phyloP scores from a whole-genome alignment of 1,284 basidiomycete species.

The Ceratobasidium sp. region DNA sequence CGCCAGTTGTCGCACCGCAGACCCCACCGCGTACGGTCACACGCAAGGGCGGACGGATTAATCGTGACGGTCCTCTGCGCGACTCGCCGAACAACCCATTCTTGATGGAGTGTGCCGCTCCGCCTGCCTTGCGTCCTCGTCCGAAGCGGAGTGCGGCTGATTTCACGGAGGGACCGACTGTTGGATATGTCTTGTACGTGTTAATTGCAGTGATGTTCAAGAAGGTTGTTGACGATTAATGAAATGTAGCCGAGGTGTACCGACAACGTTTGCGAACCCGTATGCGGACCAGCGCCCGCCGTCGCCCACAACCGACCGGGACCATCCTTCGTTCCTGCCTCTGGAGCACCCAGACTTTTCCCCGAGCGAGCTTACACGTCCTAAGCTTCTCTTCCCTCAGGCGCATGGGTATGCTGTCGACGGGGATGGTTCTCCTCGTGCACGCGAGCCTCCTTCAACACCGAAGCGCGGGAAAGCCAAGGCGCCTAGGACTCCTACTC shows the following conservation, averaged over 20 bases:
- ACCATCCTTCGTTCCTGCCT: conserved; percentile 43
- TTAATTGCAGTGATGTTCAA: no score
- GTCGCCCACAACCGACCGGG: conserved; percentile 19
- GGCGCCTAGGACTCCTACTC: conserved; percentile 9
- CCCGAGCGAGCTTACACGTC: conserved; percentile 40
- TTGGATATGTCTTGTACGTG: conserved; percentile 47
- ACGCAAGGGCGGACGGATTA: conserved; percentile 2
- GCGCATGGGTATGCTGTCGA: conserved; percentile 24
- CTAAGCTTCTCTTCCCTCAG: conserved; percentile 43
- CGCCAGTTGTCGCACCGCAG: conserved; percentile 9
- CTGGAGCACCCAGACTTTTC: conserved; percentile 46
- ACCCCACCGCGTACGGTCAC: conserved; percentile 26
- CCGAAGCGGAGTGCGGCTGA: conserved; percentile 19
- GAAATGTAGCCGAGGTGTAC: conserved; percentile 45
- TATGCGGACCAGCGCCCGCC: conserved; percentile 39
- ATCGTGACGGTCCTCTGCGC: conserved; percentile 40
- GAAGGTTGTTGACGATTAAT: neutral
- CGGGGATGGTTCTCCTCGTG: conserved; percentile 12
- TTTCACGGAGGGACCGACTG: conserved; percentile 42
- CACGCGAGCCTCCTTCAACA: conserved; percentile 9
- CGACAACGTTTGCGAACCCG: conserved; percentile 43
- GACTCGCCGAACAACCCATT: conserved; percentile 48
- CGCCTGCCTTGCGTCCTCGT: conserved; percentile 20
- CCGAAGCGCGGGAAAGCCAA: conserved; percentile 12
- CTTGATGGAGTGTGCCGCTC: conserved; percentile 28